Base-by-base conservation (phyloP, 768 basidiomycete genomes). In the button mushroom (Agaricus bisporus) region DNA sequence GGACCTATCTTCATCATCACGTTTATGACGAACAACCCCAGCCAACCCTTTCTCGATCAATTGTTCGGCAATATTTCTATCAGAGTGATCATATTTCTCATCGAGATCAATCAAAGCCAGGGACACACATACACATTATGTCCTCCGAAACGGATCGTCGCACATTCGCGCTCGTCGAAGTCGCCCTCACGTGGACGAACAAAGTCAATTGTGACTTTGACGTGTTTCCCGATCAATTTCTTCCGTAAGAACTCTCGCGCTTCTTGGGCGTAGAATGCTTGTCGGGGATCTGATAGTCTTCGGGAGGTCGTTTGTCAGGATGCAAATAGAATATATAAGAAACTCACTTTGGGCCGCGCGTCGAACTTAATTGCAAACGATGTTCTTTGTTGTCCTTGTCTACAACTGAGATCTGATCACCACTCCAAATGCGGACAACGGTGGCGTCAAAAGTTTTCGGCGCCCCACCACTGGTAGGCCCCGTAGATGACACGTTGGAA, bases 1-100 rank as follows among this genome's bases (percentile, higher is more conserved):
- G n/a, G 95, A 95, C 44, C 95, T 82, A 61, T 95, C 90, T 68
- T 98, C 95, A 63, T 98, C 95, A 60, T 95, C 95, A 18, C 91
- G 83, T 63, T 85, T 88, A 70, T 99, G 95, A 43, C 95, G 85
- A 25, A 98, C 83, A 9, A 89, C 87, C 52, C 83, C 88, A 3
- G 92, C 91, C 28, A 95, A 72, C 44, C 97, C 95, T 63, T 92
- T 93, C 64, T 98, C 97, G 48, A 98, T 83, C 32, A 99, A 71
- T 64, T 93, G 89, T 63, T 95, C 94, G 0, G 95, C 89, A 48
- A 98, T 74, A 64, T 97, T 98, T 49, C 91, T 95, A 58, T 45
- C 37, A 20, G 41, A 39, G 35, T 8, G 17, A 17, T 39, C 38
- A 39, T 2, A 10, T 20, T 35, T 20, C 35, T 26, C 12, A 45